These are phyloP conservation scores for Chalciporus piperatus DNA, from an alignment of 768 basidiomycete genomes.

Conservation along the genomic window DNA sequence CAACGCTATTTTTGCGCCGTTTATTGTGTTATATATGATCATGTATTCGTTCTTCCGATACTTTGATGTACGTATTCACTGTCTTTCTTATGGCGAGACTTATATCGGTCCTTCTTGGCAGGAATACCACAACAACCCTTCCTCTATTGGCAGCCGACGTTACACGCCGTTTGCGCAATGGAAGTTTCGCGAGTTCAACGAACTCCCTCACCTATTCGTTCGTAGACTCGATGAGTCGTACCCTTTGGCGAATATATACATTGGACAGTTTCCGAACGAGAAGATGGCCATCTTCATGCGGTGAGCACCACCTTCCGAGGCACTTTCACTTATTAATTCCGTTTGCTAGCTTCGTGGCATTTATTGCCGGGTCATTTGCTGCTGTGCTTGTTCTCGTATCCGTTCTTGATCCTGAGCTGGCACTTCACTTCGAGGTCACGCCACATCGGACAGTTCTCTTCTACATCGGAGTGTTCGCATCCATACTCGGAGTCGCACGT, in stretches of 20 bases:
- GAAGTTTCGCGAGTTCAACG: constrained; percentile 99
- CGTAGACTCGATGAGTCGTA: constrained; percentile 86
- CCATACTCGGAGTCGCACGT: constrained; percentile 82
- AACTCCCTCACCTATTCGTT: constrained; percentile 89
- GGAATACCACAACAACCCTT: constrained; percentile 99
- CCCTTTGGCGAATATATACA: constrained; percentile 89
- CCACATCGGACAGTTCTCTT: constrained; percentile 91
- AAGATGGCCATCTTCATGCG: constrained; percentile 86
- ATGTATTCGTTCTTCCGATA: constrained; percentile 99
- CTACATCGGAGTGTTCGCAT: constrained; percentile 86
- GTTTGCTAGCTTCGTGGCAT: constrained; percentile 79
- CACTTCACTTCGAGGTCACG: constrained; percentile 93
- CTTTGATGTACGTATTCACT: constrained; percentile 72
- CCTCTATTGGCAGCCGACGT: constrained; percentile 85
- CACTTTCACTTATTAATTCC: not conserved
- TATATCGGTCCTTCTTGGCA: constrained; percentile 29
- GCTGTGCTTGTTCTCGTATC: constrained; percentile 93
- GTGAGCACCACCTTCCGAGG: constrained; percentile 41
- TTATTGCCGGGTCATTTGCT: constrained; percentile 94
- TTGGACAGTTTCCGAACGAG: constrained; percentile 97
- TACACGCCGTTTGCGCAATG: constrained; percentile 96
- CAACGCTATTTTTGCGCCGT: constrained; percentile 94
- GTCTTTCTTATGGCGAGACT: not conserved
- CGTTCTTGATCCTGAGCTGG: constrained; percentile 88
- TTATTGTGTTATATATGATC: constrained; percentile 93